Percentiles rank a stretch among this genome's conserved stretches.
phyloP scores from a whole-genome alignment of 176 grass and related monocot genomes.

The Oryza coarctata region DNA sequence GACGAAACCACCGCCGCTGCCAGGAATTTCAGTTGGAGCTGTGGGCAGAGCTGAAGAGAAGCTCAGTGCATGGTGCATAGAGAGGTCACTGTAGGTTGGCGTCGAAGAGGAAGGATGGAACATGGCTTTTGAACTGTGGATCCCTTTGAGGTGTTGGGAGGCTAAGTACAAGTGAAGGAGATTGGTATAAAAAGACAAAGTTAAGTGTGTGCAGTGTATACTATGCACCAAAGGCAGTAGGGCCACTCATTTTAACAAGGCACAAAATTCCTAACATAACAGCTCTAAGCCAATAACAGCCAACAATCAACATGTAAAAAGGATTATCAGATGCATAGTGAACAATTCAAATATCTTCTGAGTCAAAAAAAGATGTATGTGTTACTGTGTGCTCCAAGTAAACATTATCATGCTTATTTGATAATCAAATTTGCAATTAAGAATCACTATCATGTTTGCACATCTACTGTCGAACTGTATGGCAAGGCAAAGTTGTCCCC shows the following conservation, averaged over 20 bases:
- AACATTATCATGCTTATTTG: neutral
- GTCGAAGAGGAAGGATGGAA: constrained; percentile 44
- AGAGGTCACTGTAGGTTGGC: constrained; percentile 37
- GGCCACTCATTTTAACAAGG: constrained; percentile 32
- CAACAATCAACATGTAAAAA: constrained; percentile 13
- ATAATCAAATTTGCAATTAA: neutral
- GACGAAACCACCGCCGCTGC: constrained; percentile 4
- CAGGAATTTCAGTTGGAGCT: constrained; percentile 48
- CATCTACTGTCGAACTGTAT: neutral
- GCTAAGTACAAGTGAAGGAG: constrained; percentile 26
- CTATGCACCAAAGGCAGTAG: constrained; percentile 14
- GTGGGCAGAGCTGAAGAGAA: constrained; percentile 43
- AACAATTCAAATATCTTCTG: neutral
- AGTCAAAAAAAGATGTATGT: too few relatives aligned
- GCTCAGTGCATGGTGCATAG: constrained; percentile 33
- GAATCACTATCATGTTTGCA: neutral
- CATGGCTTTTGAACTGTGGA: constrained; percentile 53
- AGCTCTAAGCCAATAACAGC: constrained; percentile 31
- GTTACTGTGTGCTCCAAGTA: neutral
- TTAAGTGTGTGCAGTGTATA: constrained; percentile 14
- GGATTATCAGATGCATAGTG: neutral
- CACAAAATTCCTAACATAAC: constrained; percentile 22
- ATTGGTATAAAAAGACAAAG: constrained; percentile 50
- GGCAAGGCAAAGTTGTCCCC: constrained; percentile 22
- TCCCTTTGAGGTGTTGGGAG: constrained; percentile 35